These are phyloP conservation scores for Euptelea pleiosperma DNA, from an alignment of 164 flowering plant species.

Conservation along the genomic window DNA sequence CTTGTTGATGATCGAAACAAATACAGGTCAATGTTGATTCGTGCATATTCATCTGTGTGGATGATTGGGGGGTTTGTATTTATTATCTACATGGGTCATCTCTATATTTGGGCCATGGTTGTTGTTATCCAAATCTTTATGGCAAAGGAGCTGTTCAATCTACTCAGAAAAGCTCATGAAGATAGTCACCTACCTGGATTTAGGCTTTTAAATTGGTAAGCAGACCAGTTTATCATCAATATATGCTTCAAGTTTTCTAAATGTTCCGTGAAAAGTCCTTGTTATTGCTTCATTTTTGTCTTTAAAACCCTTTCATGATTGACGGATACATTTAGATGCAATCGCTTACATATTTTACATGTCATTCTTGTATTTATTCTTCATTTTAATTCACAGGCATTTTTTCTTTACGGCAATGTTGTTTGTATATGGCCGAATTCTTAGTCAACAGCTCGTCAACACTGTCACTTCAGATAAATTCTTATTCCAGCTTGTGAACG, in stretches of 20 bases:
- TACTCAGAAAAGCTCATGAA: constrained; percentile 79
- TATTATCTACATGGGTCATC: constrained; percentile 89
- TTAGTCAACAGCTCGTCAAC: constrained; percentile 82
- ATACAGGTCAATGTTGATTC: constrained; percentile 76
- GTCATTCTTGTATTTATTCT: constrained; percentile 4
- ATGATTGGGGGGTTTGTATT: constrained; percentile 90
- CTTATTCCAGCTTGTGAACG: constrained; percentile 60
- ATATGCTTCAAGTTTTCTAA: background rate
- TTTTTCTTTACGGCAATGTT: constrained; percentile 98
- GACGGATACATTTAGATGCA: background rate
- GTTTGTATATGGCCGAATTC: constrained; percentile 86
- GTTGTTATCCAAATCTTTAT: constrained; percentile 89
- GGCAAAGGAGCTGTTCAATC: constrained; percentile 84
- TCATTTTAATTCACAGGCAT: constrained; percentile 54
- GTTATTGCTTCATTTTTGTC: background rate
- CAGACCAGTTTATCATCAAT: background rate
- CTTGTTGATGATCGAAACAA: constrained; percentile 81
- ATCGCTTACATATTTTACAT: background rate
- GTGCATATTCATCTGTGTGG: constrained; percentile 77
- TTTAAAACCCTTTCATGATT: background rate
- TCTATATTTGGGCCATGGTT: constrained; percentile 92
- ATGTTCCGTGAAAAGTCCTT: background rate
- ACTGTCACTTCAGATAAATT: constrained; percentile 79
- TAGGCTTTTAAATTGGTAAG: constrained; percentile 88
- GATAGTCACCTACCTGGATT: constrained; percentile 87